These are phyloP conservation scores for Pistacia atlantica DNA, from an alignment of 345 rosid genomes.

Conservation along the genomic window DNA sequence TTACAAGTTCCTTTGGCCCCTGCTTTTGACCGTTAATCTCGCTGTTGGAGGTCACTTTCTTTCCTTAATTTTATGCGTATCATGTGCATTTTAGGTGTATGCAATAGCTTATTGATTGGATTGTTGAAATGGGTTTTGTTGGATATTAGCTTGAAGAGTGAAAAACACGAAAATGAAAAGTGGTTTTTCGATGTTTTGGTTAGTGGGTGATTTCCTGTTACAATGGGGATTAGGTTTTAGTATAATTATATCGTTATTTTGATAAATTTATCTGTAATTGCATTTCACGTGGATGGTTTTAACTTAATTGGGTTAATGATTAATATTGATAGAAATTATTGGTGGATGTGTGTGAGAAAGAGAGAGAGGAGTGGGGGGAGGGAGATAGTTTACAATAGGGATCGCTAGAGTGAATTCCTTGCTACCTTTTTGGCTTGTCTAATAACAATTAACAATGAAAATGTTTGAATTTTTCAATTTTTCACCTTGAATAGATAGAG, in stretches of 20 bases:
- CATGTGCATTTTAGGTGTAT: neutral
- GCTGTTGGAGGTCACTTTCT: constrained; percentile 67
- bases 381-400: neutral
- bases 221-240: constrained; percentile 1
- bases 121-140: constrained; percentile 13
- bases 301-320: neutral
- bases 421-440: neutral
- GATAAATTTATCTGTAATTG: neutral
- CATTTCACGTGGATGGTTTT: neutral
- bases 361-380: neutral
- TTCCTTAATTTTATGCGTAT: neutral
- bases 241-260: neutral
- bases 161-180: neutral
- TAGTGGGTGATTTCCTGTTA: neutral
- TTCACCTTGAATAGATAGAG: neutral
- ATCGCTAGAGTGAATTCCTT: neutral
- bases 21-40: constrained; percentile 73
- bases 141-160: neutral
- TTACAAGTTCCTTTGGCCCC: constrained; percentile 83
- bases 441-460: neutral
- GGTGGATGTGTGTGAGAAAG: neutral
- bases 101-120: constrained; percentile 5
- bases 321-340: too few relatives aligned
- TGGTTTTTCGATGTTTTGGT: constrained; percentile 14
- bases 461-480: neutral